Evolutionary conservation across 441 rosid genomes (phyloP), one percentile per base, ranked within the genome.

Genomic region (Rhodomyrtus psidioides): DNA sequence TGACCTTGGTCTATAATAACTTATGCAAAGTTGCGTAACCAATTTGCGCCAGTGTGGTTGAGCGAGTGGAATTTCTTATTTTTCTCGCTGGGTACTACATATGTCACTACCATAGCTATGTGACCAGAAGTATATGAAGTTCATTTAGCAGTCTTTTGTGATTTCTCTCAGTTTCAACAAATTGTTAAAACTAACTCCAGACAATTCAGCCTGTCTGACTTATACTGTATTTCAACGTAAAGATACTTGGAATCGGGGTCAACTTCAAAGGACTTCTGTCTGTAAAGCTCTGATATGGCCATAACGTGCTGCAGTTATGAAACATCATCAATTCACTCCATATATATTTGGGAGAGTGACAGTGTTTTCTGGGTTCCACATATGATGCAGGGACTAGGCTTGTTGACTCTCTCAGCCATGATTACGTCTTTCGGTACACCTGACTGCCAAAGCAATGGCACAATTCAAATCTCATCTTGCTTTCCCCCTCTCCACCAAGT

Each of bases 341-440:
- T 54, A 15, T n/a, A 21, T 53, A 53, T 81, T n/a, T 81, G 34
- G 42, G 39, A 53, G 26, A 39, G 54, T 82, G 39, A 54, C 84
- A 13, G 0, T 44, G 39, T 7, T 85, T 53, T 83, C 55, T 82
- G 56, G 75, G 59, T 51, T 84, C 60, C 21, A 55, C 82, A 49
- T 84, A 82, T 54, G 53, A 54, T 82, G 46, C 87, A 92, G 94
- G 96, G 94, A 49, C 90, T 92, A 57, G 92, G 88, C 53, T 88
- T 92, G 88, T 84, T 94, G 82, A 94, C 95, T 56, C 86, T 87
- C 46, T 91, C 94, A 19, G 93, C 94, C 23, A 56, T 86, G 17
- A 85, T 94, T 79, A 88, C 92, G 55, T 85, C 90, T 60, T 26
- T 70, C 12, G 60, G 86, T 54, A 49, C 83, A 82, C 82, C 89